These are phyloP conservation scores for Cercospora berteroae DNA, from an alignment of 2,329 filamentous ascomycete species.

Conservation along the genomic window DNA sequence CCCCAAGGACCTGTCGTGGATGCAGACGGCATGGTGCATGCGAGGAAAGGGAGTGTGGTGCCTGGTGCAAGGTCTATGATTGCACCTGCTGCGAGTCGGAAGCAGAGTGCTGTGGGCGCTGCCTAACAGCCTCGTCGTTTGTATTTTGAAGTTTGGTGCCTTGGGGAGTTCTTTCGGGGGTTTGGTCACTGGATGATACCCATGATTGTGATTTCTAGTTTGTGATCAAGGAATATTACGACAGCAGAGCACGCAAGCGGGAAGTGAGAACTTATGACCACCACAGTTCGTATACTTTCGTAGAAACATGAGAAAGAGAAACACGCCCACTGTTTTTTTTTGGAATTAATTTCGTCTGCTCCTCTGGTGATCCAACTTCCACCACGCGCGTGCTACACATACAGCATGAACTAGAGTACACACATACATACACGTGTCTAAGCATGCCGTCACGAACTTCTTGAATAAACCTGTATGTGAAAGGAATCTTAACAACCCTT, in stretches of 20 bases:
- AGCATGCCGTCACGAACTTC: neutral
- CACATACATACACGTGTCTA: no score
- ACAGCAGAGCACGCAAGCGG: neutral
- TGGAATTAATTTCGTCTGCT: no score
- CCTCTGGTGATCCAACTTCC: no score
- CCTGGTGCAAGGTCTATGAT: conserved; percentile 31
- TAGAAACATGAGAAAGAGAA: neutral
- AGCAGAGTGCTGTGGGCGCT: conserved; percentile 23
- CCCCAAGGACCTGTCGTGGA: conserved; percentile 20
- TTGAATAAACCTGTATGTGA: neutral
- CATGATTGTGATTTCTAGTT: neutral
- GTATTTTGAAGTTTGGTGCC: neutral
- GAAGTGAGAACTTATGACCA: neutral
- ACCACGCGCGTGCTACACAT: neutral
- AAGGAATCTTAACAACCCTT: neutral
- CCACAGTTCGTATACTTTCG: neutral
- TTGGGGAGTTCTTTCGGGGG: neutral
- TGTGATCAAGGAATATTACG: neutral
- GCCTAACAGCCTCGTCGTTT: neutral
- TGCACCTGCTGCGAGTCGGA: conserved; percentile 25
- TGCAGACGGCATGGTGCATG: conserved; percentile 23
- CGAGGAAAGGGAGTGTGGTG: conserved; percentile 25
- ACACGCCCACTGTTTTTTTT: neutral
- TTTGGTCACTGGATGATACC: neutral
- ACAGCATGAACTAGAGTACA: neutral